Base-by-base conservation (phyloP, 2,329 filamentous ascomycete species). In the Fusarium sp. region DNA sequence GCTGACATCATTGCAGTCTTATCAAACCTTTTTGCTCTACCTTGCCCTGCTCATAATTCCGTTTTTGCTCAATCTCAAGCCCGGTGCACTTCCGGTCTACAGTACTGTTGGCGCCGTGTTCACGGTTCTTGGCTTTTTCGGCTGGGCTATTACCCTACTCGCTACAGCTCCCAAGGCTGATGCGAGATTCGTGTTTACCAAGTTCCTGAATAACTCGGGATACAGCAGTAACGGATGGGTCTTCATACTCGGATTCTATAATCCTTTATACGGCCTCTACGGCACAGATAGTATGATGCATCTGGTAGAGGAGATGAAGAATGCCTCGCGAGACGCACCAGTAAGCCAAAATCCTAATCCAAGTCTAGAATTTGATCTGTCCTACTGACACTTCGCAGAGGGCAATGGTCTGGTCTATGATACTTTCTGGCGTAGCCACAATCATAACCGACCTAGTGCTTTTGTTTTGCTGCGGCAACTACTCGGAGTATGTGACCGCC, bases 221-320 rank as follows among this genome's bases (percentile, higher is more conserved):
- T 65, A 66, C 14, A 33, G 1, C 0, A 66, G 24, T 17, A 60
- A 52, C 4, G 60, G 54, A 6, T 66, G 63, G 63, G 60, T 66
- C 0, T 58, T 52, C 6, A 56, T 66, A 6, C 55, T 66, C 0
- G 43, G 63, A 8, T 65, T 66, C 1, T 66, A 66, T 10, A 60
- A 4, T 3, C 60, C 63, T 1, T 20, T 60, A 0, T 66, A 66
- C 44, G 63, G 53, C 1, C 54, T 66, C 6, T 66, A 55, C 6
- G 60, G 63, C 1, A 66, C 63, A 0, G 63, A 66, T 7, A 53
- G 63, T 2, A 66, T 66, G 45, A 58, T 66, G 53, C 63, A 66
- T 18, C 8, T 66, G n/a, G 54, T 60, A 4, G 63, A 66, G 7
- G 63, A 66, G 60, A 66, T 66, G 53, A 66, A 60, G 36, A 51